A percentile compares a stretch with the other conserved stretches of the same genome.
These are phyloP conservation scores for Didymella keratinophila DNA, from an alignment of 2,329 filamentous ascomycete genomes.

Conservation along the genomic window DNA sequence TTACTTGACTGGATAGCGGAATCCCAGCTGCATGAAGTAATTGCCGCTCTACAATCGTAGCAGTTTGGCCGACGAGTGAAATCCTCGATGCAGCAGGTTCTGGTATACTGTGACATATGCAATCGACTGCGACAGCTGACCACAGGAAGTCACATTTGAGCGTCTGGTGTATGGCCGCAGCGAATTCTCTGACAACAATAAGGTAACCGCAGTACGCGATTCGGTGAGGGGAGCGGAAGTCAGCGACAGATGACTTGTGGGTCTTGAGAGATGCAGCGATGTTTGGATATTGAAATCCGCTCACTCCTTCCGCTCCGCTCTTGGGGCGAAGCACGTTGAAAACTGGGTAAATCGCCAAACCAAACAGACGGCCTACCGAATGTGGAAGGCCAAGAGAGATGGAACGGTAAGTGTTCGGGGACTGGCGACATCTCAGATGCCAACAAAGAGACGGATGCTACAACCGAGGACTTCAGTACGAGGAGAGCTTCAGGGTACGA, in stretches of 20 bases:
- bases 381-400: constrained; percentile 11
- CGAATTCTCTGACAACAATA: neutral
- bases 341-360: constrained; percentile 3
- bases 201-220: neutral
- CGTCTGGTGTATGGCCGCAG: neutral
- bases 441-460: neutral
- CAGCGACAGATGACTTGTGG: constrained; percentile 7
- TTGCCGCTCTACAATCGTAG: neutral
- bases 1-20: neutral
- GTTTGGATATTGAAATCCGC: constrained; percentile 8
- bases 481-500: neutral
- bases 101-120: neutral
- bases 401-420: neutral
- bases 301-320: constrained; percentile 8
- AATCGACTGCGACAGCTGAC: neutral
- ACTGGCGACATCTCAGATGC: neutral
- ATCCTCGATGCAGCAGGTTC: neutral
- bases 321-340: constrained; percentile 11
- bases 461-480: neutral
- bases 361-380: constrained; percentile 4
- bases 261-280: neutral
- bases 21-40: neutral
- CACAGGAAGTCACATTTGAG: neutral
- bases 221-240: neutral
- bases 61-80: neutral